Conservation (phyloP, 2,329 filamentous ascomycete species). For the Aschersonia sp. region DNA sequence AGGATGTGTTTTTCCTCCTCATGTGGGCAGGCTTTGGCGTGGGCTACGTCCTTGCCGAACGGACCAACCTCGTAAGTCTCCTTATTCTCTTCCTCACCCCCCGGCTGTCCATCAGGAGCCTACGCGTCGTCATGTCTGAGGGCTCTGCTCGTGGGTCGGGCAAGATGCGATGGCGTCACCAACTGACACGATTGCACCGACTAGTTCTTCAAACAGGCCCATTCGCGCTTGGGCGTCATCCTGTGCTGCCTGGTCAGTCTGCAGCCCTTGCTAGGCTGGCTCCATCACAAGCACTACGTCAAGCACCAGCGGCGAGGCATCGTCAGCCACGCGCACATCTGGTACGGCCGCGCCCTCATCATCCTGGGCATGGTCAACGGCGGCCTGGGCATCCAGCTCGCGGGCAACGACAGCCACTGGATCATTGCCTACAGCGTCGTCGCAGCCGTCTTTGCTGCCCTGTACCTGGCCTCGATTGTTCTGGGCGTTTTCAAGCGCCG, state of each 20-base stretch:
- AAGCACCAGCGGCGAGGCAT: constrained; percentile 30
- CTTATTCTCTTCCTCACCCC: background rate
- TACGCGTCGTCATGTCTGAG: too few relatives aligned
- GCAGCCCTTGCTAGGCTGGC: constrained; percentile 41
- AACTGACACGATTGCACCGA: background rate
- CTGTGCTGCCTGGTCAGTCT: constrained; percentile 38
- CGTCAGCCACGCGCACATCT: constrained; percentile 44
- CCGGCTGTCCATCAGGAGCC: background rate
- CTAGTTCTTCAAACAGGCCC: constrained; percentile 37
- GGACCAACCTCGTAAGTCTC: constrained; percentile 26
- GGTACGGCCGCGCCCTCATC: constrained; percentile 45
- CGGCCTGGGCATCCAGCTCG: constrained; percentile 42
- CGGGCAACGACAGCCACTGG: constrained; percentile 22
- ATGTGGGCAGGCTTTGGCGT: constrained; percentile 48
- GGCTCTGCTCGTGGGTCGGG: too few relatives aligned
- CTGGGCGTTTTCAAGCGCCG: background rate
- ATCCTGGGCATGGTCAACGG: constrained; percentile 47
- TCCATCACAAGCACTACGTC: constrained; percentile 41
- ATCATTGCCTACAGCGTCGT: constrained; percentile 42
- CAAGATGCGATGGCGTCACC: constrained; percentile 6
- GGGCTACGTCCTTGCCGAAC: constrained; percentile 32
- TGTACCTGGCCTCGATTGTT: constrained; percentile 21
- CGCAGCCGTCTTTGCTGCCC: constrained; percentile 29
- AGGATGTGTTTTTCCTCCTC: constrained; percentile 35
- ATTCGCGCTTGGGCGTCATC: constrained; percentile 41